phyloP scores from a whole-genome alignment of 1,284 basidiomycete genomes.

The Athelia psychrophila region DNA sequence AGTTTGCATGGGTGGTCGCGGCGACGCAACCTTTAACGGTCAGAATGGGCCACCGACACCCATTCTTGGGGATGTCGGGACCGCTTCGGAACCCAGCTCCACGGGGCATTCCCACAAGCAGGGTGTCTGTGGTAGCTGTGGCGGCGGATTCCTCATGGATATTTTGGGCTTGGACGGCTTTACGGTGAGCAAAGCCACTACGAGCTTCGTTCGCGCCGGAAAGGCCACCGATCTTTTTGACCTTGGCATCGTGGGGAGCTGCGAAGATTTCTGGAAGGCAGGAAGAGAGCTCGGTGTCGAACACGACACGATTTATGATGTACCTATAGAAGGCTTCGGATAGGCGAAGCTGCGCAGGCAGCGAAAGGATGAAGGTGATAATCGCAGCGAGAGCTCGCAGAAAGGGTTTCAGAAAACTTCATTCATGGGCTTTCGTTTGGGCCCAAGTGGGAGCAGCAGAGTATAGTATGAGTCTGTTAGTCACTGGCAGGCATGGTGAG shows the following conservation, averaged over 20 bases:
- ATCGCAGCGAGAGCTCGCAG: conserved; percentile 25
- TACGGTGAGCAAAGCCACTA: conserved; percentile 86
- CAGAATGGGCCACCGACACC: no score
- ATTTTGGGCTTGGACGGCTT: conserved; percentile 92
- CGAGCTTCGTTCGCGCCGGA: conserved; percentile 69
- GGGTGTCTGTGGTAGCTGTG: conserved; percentile 31
- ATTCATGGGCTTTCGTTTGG: conserved; percentile 49
- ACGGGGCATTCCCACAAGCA: conserved; percentile 35
- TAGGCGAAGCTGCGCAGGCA: conserved; percentile 62
- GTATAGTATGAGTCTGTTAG: conserved; percentile 61
- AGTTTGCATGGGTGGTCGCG: no score
- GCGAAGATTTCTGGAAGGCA: conserved; percentile 93
- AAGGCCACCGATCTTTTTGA: conserved; percentile 92
- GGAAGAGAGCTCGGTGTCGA: conserved; percentile 85
- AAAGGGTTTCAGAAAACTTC: conserved; percentile 43
- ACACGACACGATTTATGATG: conserved; percentile 88
- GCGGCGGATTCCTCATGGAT: conserved; percentile 75
- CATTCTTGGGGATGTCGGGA: conserved; percentile 13
- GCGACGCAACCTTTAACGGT: no score
- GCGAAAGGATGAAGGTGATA: conserved; percentile 54
- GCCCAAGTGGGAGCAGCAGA: conserved; percentile 40
- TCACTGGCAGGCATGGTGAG: no score
- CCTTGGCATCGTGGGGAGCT: conserved; percentile 81
- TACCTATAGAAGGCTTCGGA: conserved; percentile 79
- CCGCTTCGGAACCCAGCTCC: conserved; percentile 52